Conservation (phyloP, 2,329 filamentous ascomycete genomes). For the Scopulariopsis brevicaulis region DNA sequence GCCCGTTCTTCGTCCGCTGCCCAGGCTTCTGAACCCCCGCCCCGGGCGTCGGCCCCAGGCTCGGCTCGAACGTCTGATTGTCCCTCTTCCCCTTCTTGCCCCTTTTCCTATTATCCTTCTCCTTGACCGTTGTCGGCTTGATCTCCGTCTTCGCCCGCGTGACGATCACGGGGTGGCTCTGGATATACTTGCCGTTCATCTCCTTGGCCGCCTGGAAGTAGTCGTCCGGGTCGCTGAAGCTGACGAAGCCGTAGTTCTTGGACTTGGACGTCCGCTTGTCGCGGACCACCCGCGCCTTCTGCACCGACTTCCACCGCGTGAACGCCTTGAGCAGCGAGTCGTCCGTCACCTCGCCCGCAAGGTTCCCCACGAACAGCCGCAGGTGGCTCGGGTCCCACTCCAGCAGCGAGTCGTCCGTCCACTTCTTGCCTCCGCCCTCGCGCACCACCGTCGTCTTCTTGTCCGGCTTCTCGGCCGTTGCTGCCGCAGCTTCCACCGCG, state of each 20-base stretch:
- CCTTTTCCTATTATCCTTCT: constrained; percentile 32
- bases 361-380: constrained; percentile 90
- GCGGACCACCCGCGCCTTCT: constrained; percentile 85
- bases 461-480: constrained; percentile 25
- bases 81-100: constrained; percentile 19
- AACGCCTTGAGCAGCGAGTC: constrained; percentile 94
- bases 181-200: constrained; percentile 99
- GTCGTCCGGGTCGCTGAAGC: constrained; percentile 88
- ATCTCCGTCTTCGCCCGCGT: constrained; percentile 88
- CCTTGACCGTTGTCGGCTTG: constrained; percentile 59
- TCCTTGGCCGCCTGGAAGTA: constrained; percentile 95
- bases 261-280: constrained; percentile 96
- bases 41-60: constrained; percentile 34
- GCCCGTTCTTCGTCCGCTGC: constrained; percentile 55
- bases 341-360: constrained; percentile 94
- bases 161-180: constrained; percentile 84
- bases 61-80: constrained; percentile 34
- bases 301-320: constrained; percentile 72
- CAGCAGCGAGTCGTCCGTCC: constrained; percentile 78
- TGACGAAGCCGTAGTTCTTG: constrained; percentile 93
- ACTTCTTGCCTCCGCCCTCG: constrained; percentile 80
- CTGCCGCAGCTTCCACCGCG: constrained; percentile 27
- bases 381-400: constrained; percentile 96
- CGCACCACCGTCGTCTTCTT: constrained; percentile 82
- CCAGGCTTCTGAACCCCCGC: constrained; percentile 49